Evolutionary conservation across 805 yeast species (phyloP).

Genomic region (Ogataea trehalophila): DNA sequence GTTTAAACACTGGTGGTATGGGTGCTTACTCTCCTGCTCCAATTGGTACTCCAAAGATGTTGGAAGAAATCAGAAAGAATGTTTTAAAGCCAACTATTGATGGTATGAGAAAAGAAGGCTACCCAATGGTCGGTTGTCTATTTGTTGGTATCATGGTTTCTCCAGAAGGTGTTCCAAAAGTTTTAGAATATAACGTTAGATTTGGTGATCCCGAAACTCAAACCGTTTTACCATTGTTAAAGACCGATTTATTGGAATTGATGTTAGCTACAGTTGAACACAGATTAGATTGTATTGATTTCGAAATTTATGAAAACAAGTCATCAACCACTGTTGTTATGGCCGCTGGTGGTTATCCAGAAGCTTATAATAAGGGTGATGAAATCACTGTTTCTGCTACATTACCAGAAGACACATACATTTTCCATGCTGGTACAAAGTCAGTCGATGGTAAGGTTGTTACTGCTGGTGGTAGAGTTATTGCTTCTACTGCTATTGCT

Average conservation of each 20-base stretch:
- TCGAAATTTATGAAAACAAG: constrained; percentile 47
- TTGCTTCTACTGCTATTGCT: constrained; percentile 89
- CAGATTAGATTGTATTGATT: constrained; percentile 77
- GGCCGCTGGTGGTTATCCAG: constrained; percentile 98
- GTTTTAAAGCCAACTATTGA: constrained; percentile 87
- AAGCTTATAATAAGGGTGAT: constrained; percentile 79
- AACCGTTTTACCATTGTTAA: constrained; percentile 83
- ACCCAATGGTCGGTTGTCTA: constrained; percentile 91
- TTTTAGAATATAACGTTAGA: constrained; percentile 93
- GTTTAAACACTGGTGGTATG: constrained; percentile 99
- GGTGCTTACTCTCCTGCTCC: constrained; percentile 99
- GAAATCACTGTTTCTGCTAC: constrained; percentile 53
- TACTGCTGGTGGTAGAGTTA: constrained; percentile 95
- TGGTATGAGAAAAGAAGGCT: constrained; percentile 94
- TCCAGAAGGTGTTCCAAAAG: constrained; percentile 79
- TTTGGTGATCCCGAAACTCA: constrained; percentile 99
- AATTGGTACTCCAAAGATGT: constrained; percentile 71
- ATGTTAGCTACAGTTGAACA: constrained; percentile 93
- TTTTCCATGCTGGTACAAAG: constrained; percentile 97
- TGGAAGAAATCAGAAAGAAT: constrained; percentile 64
- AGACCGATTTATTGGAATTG: constrained; percentile 90
- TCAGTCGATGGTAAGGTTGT: constrained; percentile 52
- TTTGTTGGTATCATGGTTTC: constrained; percentile 95
- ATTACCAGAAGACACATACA: constrained; percentile 54
- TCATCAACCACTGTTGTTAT: constrained; percentile 90